Conservation (phyloP, 805 yeast species). For the Schwanniomyces polymorphus region DNA sequence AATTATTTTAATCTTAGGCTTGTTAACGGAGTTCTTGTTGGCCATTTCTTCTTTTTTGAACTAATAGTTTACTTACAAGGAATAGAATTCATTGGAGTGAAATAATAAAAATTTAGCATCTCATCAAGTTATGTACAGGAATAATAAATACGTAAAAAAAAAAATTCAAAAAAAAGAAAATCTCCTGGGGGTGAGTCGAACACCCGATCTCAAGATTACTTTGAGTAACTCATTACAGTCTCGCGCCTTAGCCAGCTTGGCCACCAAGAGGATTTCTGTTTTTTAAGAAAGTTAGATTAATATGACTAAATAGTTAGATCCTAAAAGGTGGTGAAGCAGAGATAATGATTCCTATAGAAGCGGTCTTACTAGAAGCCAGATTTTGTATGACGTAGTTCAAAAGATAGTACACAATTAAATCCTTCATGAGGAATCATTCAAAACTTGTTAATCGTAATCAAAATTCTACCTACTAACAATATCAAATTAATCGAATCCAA, state of each 20-base stretch:
- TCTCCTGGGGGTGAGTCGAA: conserved; percentile 52
- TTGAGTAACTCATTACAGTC: conserved; percentile 40
- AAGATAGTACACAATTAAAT: too few relatives aligned
- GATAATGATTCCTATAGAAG: too few relatives aligned
- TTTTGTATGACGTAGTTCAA: too few relatives aligned
- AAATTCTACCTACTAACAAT: too few relatives aligned
- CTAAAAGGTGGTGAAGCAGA: too few relatives aligned
- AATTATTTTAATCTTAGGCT: conserved; percentile 63
- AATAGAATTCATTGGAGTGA: neutral
- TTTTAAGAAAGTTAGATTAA: too few relatives aligned
- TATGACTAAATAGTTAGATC: too few relatives aligned
- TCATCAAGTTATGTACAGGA: neutral
- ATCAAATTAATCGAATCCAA: too few relatives aligned
- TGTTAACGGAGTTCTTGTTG: conserved; percentile 77
- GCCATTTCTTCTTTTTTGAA: conserved; percentile 52
- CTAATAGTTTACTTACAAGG: neutral
- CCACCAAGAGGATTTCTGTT: conserved; percentile 37
- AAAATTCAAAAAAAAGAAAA: conserved; percentile 16
- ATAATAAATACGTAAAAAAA: neutral
- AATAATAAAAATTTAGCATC: neutral
- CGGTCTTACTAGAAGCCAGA: too few relatives aligned
- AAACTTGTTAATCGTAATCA: too few relatives aligned
- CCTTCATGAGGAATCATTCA: too few relatives aligned
- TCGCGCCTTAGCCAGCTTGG: conserved; percentile 53
- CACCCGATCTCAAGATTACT: conserved; percentile 50